These are phyloP conservation scores for Pyracantha coccinea DNA, from an alignment of 331 rosid genomes.

Conservation along the genomic window DNA sequence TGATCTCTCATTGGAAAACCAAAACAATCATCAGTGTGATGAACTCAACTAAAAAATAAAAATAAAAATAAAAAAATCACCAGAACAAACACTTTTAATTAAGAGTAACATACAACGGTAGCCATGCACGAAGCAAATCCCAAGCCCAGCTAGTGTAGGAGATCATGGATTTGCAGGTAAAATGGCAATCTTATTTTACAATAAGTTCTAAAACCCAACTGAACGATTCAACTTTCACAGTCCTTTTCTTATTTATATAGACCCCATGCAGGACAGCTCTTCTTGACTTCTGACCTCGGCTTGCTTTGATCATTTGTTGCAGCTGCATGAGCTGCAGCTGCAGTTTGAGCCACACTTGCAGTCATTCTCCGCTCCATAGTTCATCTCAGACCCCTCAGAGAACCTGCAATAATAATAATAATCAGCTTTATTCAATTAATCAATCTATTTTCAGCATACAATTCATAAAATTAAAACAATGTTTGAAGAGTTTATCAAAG, in stretches of 20 bases:
- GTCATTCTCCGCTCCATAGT: constrained; percentile 26
- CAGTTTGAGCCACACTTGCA: constrained; percentile 50
- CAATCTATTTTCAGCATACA: neutral
- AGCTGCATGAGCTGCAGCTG: constrained; percentile 32
- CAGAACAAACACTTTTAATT: neutral
- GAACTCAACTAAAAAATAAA: too few species aligned
- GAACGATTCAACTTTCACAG: neutral
- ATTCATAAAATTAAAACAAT: neutral
- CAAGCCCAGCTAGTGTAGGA: neutral
- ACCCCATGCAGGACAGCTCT: neutral
- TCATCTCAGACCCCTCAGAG: constrained; percentile 27
- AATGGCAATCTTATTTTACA: neutral
- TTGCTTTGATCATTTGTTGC: constrained; percentile 20
- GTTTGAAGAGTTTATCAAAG: neutral
- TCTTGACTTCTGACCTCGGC: neutral
- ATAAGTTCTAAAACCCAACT: neutral
- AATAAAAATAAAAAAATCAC: neutral
- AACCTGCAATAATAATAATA: neutral
- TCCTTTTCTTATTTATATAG: neutral
- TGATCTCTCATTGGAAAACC: neutral
- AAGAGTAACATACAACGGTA: neutral
- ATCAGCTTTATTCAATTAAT: too few species aligned
- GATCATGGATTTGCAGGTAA: neutral
- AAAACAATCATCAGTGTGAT: neutral
- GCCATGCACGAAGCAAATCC: neutral